Evolutionary conservation across 2,329 filamentous ascomycete genomes (phyloP), one percentile per base, ranked within the genome.

Genomic region (Pseudocercospora pini-densiflorae): DNA sequence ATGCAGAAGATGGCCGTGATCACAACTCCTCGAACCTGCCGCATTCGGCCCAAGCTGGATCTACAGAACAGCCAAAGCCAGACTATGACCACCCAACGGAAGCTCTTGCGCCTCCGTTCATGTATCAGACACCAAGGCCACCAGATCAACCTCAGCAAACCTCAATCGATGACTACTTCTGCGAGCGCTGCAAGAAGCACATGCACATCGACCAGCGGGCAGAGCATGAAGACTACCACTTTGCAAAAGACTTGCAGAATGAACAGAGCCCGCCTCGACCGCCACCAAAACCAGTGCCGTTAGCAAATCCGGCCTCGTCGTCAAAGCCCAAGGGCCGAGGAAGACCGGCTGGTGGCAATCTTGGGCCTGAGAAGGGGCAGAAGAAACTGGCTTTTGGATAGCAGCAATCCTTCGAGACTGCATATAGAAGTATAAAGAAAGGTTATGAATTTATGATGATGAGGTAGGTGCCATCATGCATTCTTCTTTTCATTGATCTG

Each of bases 161-260:
- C 36, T 51, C 59, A 23, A 23, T 51, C 27, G 79, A 80, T 9
- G 73, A 70, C 0, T 86, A 82, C 70, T 80, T 81, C 63, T 97
- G 93, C 78, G 76, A 82, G 59, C 87, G 88, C 68, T 97, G 93
- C 78, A 84, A 86, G 66, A 84, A 68, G 7, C 76, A 77, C n/a
- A 82, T 95, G 36, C 82, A 84, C 12, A 81, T 84, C 45, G 76
- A 82, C 27, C 87, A 90, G 63, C 85, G 86, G 72, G 86, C 89
- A 70, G 94, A 92, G 79, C 95, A 99, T 78, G 84, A 90, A 62
- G 95, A 99, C 78, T 98, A 94, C 90, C 95, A 99, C 80, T 90
- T 97, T 80, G 95, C 95, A 54, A 92, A 92, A 80, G 91, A 94
- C 72, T 84, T 99, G 31, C 90, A 94, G 70, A 86, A 89, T 64